Evolutionary conservation across 176 grass and related monocot species (phyloP).

Genomic region (Poa annua): DNA sequence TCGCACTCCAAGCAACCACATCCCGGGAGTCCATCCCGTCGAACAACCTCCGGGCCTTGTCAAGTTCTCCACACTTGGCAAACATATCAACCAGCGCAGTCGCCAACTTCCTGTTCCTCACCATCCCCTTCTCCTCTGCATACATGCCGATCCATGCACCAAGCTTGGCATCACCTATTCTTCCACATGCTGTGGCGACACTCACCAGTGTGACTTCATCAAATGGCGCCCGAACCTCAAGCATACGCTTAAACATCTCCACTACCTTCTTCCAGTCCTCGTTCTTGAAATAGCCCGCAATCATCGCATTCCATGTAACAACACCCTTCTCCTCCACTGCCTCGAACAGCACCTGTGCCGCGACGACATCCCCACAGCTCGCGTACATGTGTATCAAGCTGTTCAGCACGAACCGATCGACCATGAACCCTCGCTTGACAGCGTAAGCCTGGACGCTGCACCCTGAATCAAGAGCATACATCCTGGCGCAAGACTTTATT

Average conservation of each 20-base stretch:
- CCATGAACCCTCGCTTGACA: slow-evolving; percentile 50
- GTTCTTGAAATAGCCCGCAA: slow-evolving; percentile 50
- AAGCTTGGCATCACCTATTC: slow-evolving; percentile 43
- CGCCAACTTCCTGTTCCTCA: slow-evolving; percentile 42
- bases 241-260: slow-evolving; percentile 54
- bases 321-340: slow-evolving; percentile 31
- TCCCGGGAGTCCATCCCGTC: slow-evolving; percentile 59
- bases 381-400: slow-evolving; percentile 69
- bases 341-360: slow-evolving; percentile 48
- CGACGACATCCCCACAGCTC: slow-evolving; percentile 45
- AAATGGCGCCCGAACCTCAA: slow-evolving; percentile 51
- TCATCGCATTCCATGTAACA: slow-evolving; percentile 59
- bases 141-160: slow-evolving; percentile 42
- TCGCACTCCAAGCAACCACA: slow-evolving; percentile 76
- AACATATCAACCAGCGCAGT: slow-evolving; percentile 64
- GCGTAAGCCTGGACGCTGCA: slow-evolving; percentile 51
- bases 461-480: slow-evolving; percentile 23
- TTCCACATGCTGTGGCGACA: slow-evolving; percentile 44
- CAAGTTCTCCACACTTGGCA: slow-evolving; percentile 58
- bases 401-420: slow-evolving; percentile 62
- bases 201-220: slow-evolving; percentile 69
- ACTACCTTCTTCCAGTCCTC: slow-evolving; percentile 52
- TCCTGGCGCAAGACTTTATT: slow-evolving; percentile 61
- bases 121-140: slow-evolving; percentile 45
- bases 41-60: slow-evolving; percentile 47